Evolutionary conservation across 2,329 filamentous ascomycete species (phyloP).

Genomic region (Ophiocordyceps camponoti-rufipedis): DNA sequence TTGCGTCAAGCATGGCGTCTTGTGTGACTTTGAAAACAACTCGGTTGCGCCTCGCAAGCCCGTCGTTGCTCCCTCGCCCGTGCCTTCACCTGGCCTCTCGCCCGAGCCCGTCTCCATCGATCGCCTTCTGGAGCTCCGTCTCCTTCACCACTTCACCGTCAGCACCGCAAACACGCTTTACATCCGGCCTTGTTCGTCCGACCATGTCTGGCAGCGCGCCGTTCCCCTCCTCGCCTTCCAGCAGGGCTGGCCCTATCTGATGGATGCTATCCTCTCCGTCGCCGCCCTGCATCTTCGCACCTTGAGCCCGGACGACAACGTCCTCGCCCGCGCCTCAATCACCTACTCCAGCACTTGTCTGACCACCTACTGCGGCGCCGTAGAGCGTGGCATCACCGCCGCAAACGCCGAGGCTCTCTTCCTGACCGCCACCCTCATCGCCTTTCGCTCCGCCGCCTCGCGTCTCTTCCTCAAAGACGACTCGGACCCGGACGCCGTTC

Average conservation of each 20-base stretch:
- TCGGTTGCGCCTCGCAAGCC: conserved; percentile 2
- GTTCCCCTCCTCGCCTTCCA: conserved; percentile 43
- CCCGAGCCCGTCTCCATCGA: conserved; percentile 12
- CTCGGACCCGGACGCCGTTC: conserved; percentile 18
- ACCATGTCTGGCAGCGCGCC: conserved; percentile 39
- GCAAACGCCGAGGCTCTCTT: conserved; percentile 45
- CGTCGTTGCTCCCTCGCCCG: conserved; percentile 3
- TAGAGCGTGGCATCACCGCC: conserved; percentile 37
- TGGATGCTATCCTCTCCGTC: conserved; percentile 45
- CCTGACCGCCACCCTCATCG: conserved; percentile 42
- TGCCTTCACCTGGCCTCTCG: conserved; percentile 12
- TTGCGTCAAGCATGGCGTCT: conserved; percentile 47
- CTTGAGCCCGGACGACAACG: conserved; percentile 35
- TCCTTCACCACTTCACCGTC: conserved; percentile 47
- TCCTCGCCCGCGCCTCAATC: conserved; percentile 42
- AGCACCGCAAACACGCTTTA: conserved; percentile 41
- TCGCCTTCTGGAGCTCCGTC: conserved; percentile 38
- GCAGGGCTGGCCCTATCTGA: conserved; percentile 34
- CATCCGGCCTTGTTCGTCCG: conserved; percentile 28
- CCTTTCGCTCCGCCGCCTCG: conserved; percentile 47
- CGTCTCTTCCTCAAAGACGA: conserved; percentile 44
- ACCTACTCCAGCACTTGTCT: conserved; percentile 47
- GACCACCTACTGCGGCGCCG: conserved; percentile 36
- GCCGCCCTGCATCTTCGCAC: conserved; percentile 44
- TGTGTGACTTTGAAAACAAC: conserved; percentile 44